These are phyloP conservation scores for Colletotrichum destructivum DNA, from an alignment of 2,329 filamentous ascomycete species.

Conservation along the genomic window DNA sequence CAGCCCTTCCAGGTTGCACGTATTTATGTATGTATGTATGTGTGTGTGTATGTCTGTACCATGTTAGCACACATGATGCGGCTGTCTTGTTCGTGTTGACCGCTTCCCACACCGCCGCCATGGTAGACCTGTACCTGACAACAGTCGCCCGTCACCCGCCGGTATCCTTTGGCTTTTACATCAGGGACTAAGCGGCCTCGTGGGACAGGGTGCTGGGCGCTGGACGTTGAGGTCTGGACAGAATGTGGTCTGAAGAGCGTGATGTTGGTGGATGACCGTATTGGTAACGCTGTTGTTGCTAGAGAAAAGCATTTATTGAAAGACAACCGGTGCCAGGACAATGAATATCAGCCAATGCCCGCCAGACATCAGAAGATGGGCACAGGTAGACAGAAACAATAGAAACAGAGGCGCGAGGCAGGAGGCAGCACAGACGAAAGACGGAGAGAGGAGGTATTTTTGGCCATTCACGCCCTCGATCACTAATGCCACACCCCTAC, in stretches of 20 bases:
- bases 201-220: background rate
- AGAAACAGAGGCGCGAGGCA: too few relatives aligned
- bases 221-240: background rate
- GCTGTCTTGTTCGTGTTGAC: slow-evolving; percentile 12
- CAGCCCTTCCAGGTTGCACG: background rate
- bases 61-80: slow-evolving; percentile 26
- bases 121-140: slow-evolving; percentile 29
- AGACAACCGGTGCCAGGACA: background rate
- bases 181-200: background rate
- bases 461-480: too few relatives aligned
- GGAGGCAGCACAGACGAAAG: too few relatives aligned
- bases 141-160: slow-evolving; percentile 9
- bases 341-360: background rate
- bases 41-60: slow-evolving; percentile 7
- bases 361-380: too few relatives aligned
- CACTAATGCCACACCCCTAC: too few relatives aligned
- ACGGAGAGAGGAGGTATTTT: too few relatives aligned
- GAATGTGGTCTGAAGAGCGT: background rate
- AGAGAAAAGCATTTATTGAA: background rate
- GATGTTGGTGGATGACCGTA: background rate
- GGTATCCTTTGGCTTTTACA: background rate
- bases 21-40: background rate
- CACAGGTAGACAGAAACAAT: too few relatives aligned
- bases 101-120: slow-evolving; percentile 36
- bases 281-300: background rate